phyloP scores from a whole-genome alignment of 169 alveolate genomes.

The Theileria orientalis region DNA sequence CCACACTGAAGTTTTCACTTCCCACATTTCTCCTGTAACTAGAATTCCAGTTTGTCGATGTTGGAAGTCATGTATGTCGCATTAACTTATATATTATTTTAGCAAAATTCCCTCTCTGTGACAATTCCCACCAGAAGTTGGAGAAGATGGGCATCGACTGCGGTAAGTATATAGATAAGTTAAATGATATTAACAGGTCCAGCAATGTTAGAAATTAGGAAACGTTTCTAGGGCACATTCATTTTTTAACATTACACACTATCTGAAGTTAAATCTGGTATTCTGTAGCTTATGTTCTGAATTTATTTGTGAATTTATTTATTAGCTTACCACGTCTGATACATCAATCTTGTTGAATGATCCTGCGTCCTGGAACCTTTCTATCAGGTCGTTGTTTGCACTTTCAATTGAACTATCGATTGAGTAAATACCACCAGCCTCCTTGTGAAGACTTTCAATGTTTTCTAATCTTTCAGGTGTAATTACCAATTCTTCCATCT shows the following conservation, averaged over 20 bases:
- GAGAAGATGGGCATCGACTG: slow-evolving; percentile 75
- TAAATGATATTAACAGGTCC: slow-evolving; percentile 56
- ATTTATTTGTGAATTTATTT: background rate
- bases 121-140: slow-evolving; percentile 79
- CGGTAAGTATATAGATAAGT: slow-evolving; percentile 35
- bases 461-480: slow-evolving; percentile 6
- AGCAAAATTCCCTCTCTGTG: slow-evolving; percentile 82
- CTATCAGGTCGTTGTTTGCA: slow-evolving; percentile 66
- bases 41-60: slow-evolving; percentile 79
- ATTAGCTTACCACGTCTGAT: slow-evolving; percentile 52
- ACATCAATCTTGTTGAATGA: slow-evolving; percentile 68
- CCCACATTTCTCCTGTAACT: slow-evolving; percentile 42
- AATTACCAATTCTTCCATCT: slow-evolving; percentile 41
- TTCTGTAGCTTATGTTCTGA: slow-evolving; percentile 59
- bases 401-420: slow-evolving; percentile 30
- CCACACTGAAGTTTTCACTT: slow-evolving; percentile 40
- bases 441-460: slow-evolving; percentile 13
- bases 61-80: slow-evolving; percentile 71
- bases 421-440: slow-evolving; percentile 15
- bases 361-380: slow-evolving; percentile 71
- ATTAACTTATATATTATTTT: background rate
- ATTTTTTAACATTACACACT: background rate
- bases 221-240: background rate
- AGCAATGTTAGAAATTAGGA: slow-evolving; percentile 69
- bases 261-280: slow-evolving; percentile 28